phyloP scores from a whole-genome alignment of 441 rosid species.

The Croton laevigatus region DNA sequence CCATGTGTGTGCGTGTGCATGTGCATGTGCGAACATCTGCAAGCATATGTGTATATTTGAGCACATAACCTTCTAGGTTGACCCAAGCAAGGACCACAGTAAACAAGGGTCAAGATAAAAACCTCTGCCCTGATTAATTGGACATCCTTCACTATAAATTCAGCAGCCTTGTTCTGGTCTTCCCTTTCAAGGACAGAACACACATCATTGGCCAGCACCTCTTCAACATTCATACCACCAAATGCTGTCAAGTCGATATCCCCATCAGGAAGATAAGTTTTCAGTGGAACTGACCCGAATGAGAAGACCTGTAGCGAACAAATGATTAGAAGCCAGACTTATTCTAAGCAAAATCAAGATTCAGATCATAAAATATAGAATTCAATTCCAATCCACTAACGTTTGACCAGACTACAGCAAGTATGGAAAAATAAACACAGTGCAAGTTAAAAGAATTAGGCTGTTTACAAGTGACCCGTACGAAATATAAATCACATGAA shows the following conservation, averaged over 20 bases:
- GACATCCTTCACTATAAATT: conserved; percentile 74
- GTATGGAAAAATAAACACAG: no score
- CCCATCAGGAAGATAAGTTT: conserved; percentile 96
- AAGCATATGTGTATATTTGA: background rate
- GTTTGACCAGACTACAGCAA: background rate
- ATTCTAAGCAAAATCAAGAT: background rate
- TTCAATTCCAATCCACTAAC: background rate
- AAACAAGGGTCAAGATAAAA: conserved; percentile 24
- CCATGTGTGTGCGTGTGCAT: background rate
- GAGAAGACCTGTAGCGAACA: conserved; percentile 54
- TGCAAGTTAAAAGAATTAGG: background rate
- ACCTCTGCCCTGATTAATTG: conserved; percentile 93
- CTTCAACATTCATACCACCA: conserved; percentile 55
- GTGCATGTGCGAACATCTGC: background rate
- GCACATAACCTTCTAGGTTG: background rate
- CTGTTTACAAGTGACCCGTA: background rate
- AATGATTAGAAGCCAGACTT: background rate
- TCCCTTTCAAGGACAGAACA: conserved; percentile 70
- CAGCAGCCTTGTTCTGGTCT: conserved; percentile 51
- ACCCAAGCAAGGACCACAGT: background rate
- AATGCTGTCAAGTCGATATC: conserved; percentile 91
- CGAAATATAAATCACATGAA: background rate
- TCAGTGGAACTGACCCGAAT: conserved; percentile 88
- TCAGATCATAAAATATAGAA: background rate
- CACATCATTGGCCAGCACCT: conserved; percentile 63